These are phyloP conservation scores for Galerina sulciceps DNA, from an alignment of 768 basidiomycete genomes.

Conservation along the genomic window DNA sequence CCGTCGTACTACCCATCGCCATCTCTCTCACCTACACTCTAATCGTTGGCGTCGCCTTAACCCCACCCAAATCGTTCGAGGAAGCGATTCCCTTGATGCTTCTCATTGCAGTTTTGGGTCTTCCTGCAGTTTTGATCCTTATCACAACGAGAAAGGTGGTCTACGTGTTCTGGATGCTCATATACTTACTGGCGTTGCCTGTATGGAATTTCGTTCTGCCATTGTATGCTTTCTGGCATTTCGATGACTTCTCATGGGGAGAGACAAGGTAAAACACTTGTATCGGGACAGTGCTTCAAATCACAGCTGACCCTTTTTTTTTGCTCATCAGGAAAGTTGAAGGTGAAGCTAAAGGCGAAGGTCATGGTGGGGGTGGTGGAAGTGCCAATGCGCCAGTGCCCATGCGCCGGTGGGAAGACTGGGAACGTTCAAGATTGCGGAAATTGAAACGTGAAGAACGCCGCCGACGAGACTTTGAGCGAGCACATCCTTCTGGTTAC, in stretches of 20 bases:
- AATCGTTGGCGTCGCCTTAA: slow-evolving; percentile 78
- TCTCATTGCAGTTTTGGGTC: slow-evolving; percentile 87
- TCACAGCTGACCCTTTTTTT: slow-evolving; percentile 16
- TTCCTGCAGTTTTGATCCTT: slow-evolving; percentile 90
- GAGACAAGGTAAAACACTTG: slow-evolving; percentile 79
- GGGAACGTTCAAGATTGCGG: slow-evolving; percentile 94
- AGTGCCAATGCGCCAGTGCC: slow-evolving; percentile 68
- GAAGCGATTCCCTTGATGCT: slow-evolving; percentile 94
- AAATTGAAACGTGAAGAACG: slow-evolving; percentile 89
- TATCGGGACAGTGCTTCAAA: background rate
- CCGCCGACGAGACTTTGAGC: slow-evolving; percentile 80
- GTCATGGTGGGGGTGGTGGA: slow-evolving; percentile 71
- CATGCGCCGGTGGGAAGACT: slow-evolving; percentile 98
- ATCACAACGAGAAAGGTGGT: slow-evolving; percentile 94
- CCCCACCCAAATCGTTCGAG: slow-evolving; percentile 83
- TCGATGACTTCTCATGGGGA: slow-evolving; percentile 99
- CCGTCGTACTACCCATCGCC: slow-evolving; percentile 92
- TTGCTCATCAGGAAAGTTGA: slow-evolving; percentile 82
- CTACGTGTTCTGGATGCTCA: slow-evolving; percentile 97
- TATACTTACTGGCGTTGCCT: slow-evolving; percentile 90
- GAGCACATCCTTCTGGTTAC: slow-evolving; percentile 73
- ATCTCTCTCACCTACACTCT: slow-evolving; percentile 90
- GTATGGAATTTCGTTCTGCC: slow-evolving; percentile 97
- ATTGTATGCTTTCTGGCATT: slow-evolving; percentile 98
- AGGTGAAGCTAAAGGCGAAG: slow-evolving; percentile 83